Conservation (phyloP, 2,329 filamentous ascomycete genomes). For the Cladophialophora bantiana region DNA sequence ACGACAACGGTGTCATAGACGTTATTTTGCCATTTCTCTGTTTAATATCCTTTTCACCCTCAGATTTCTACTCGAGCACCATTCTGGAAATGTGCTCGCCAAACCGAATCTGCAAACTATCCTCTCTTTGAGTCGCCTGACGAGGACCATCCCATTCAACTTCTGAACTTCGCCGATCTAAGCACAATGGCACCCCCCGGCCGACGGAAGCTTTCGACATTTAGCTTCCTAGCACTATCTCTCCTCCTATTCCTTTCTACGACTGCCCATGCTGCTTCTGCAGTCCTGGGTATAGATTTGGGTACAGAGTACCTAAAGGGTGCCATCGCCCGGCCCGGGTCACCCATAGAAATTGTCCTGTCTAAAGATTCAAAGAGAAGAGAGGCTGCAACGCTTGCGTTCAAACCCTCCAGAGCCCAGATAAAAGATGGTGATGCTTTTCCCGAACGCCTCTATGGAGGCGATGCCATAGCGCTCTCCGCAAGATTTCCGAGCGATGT, state of each 20-base stretch:
- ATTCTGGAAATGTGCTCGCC: constrained; percentile 25
- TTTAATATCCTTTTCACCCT: not conserved
- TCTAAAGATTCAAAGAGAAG: constrained; percentile 98
- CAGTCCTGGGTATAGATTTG: constrained; percentile 90
- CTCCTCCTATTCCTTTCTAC: constrained; percentile 62
- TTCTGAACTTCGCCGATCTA: constrained; percentile 1
- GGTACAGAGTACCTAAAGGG: constrained; percentile 98
- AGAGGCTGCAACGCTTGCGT: constrained; percentile 87
- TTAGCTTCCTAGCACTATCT: constrained; percentile 58
- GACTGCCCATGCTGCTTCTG: constrained; percentile 68
- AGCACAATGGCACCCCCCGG: constrained; percentile 56
- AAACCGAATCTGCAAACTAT: not conserved
- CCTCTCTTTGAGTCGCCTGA: constrained; percentile 2
- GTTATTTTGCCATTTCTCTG: not conserved
- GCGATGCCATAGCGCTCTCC: constrained; percentile 85
- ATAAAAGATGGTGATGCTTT: constrained; percentile 68
- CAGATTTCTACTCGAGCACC: not conserved
- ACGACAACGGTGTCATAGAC: constrained; percentile 12
- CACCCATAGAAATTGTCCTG: constrained; percentile 95
- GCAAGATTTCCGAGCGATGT: constrained; percentile 91
- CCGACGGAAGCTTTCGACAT: constrained; percentile 50
- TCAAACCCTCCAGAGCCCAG: constrained; percentile 80
- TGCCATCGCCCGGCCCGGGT: constrained; percentile 91
- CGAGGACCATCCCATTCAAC: not conserved
- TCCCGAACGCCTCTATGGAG: constrained; percentile 90